These are phyloP conservation scores for Penicillium pancosmium DNA, from an alignment of 495 filamentous ascomycete species.

Conservation along the genomic window DNA sequence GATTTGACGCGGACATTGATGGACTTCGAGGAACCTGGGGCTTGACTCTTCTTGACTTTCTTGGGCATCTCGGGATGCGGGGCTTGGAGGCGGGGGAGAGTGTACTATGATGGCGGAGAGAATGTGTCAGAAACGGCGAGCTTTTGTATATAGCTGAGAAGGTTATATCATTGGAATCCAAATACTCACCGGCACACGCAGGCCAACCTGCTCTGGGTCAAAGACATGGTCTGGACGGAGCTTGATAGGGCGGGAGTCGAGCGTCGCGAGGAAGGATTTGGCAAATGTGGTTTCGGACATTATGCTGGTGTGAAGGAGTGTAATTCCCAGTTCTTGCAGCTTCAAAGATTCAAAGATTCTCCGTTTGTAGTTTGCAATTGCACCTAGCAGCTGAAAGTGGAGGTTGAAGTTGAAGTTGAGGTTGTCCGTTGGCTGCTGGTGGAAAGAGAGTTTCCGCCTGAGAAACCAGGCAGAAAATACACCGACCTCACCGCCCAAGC, in stretches of 20 bases:
- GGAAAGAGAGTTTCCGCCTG: conserved; percentile 5
- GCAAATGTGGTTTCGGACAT: conserved; percentile 90
- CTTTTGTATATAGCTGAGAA: neutral
- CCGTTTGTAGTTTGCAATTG: neutral
- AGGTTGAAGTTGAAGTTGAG: neutral
- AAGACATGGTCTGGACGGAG: conserved; percentile 83
- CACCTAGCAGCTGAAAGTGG: neutral
- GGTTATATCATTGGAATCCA: neutral
- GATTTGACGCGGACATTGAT: conserved; percentile 70
- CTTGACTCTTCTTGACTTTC: conserved; percentile 43
- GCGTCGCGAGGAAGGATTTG: conserved; percentile 75
- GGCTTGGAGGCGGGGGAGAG: conserved; percentile 49
- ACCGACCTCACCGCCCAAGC: conserved; percentile 33
- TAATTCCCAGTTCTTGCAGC: too few relatives aligned
- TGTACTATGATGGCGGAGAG: conserved; percentile 31
- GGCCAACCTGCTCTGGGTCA: conserved; percentile 72
- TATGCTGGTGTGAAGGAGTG: conserved; percentile 14
- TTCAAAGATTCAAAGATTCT: too few relatives aligned
- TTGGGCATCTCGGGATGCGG: conserved; percentile 54
- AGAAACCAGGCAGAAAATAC: conserved; percentile 3
- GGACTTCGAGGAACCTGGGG: conserved; percentile 50
- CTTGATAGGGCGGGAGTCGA: conserved; percentile 77
- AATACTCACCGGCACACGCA: conserved; percentile 67
- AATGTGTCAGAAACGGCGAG: neutral
- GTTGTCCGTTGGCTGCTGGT: too few relatives aligned